Percentiles rank a stretch among this genome's conserved stretches.
phyloP scores from a whole-genome alignment of 2,329 filamentous ascomycete species.

The Juglanconis oblonga region DNA sequence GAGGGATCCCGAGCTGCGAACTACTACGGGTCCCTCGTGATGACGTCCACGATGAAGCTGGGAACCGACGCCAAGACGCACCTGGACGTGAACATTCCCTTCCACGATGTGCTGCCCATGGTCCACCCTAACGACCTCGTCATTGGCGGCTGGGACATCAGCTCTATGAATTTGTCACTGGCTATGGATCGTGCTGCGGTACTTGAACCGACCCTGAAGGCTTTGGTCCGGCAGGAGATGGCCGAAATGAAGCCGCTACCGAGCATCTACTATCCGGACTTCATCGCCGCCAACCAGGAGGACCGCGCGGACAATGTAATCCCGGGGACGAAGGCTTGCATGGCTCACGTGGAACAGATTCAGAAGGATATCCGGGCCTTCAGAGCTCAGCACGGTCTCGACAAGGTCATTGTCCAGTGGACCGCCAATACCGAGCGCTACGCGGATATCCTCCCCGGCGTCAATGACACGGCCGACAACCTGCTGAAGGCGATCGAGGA shows the following conservation, averaged over 20 bases:
- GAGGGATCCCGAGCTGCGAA: conserved; percentile 83
- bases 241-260: conserved; percentile 81
- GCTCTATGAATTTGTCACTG: conserved; percentile 79
- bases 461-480: conserved; percentile 97
- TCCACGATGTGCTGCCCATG: conserved; percentile 93
- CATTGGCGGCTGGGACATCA: conserved; percentile 97
- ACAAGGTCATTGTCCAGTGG: conserved; percentile 98
- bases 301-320: conserved; percentile 91
- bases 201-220: conserved; percentile 91
- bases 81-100: conserved; percentile 92
- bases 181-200: conserved; percentile 96
- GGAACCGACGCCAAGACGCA: conserved; percentile 80
- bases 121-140: conserved; percentile 94
- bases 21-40: conserved; percentile 97
- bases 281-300: conserved; percentile 98
- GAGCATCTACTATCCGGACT: conserved; percentile 98
- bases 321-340: conserved; percentile 77
- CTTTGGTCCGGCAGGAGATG: conserved; percentile 90
- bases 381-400: conserved; percentile 78
- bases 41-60: conserved; percentile 96
- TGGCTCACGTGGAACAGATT: conserved; percentile 87
- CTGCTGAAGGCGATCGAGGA: conserved; percentile 81
- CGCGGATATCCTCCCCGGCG: conserved; percentile 78
- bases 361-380: conserved; percentile 92
- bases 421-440: conserved; percentile 99